Evolutionary conservation across 2,329 filamentous ascomycete genomes (phyloP).

Genomic region (Dactylellina cionopaga): DNA sequence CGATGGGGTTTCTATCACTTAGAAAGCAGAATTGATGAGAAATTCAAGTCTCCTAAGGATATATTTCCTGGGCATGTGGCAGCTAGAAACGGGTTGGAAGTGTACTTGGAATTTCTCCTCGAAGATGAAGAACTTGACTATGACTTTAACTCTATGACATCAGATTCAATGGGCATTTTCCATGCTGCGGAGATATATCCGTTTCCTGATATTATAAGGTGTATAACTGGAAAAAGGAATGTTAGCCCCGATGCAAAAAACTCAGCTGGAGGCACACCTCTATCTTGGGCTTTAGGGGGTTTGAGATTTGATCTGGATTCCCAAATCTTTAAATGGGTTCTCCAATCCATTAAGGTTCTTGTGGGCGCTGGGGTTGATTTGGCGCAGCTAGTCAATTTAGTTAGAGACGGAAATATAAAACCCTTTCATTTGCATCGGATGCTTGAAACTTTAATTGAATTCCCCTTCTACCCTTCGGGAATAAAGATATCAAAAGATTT

Average conservation of each 20-base stretch:
- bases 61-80: not conserved
- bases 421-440: not conserved
- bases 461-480: not conserved
- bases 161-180: not conserved
- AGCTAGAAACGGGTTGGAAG: not conserved
- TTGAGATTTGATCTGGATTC: too few relatives aligned
- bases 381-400: conserved; percentile 5
- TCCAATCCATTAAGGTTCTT: too few relatives aligned
- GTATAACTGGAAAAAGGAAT: not conserved
- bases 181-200: not conserved
- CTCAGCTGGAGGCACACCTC: too few relatives aligned
- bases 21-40: not conserved
- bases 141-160: not conserved
- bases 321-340: too few relatives aligned
- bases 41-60: not conserved
- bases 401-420: not conserved
- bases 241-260: not conserved
- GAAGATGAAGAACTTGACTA: not conserved
- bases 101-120: conserved; percentile 4
- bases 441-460: too few relatives aligned
- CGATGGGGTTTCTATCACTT: not conserved
- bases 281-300: too few relatives aligned
- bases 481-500: not conserved
- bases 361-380: too few relatives aligned
- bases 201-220: not conserved